phyloP scores from a whole-genome alignment of 139 green algal species.

The Astrephomene gubernaculifera region DNA sequence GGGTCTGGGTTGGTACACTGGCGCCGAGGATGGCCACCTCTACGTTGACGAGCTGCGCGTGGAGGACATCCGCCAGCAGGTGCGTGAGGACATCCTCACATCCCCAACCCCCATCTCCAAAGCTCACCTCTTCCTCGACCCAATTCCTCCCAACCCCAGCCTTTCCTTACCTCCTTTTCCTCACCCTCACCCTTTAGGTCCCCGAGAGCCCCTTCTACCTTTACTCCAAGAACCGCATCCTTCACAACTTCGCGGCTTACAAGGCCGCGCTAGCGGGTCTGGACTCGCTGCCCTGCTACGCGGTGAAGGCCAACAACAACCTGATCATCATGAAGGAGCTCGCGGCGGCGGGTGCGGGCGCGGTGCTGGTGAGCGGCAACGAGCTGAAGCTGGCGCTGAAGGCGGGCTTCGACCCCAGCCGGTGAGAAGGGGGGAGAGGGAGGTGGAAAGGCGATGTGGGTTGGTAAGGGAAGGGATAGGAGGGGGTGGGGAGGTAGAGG shows the following conservation, averaged over 20 bases:
- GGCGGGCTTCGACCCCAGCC: conserved; percentile 92
- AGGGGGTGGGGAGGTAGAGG: no score
- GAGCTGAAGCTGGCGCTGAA: conserved; percentile 90
- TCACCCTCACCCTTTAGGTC: conserved; percentile 47
- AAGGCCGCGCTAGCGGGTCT: conserved; percentile 87
- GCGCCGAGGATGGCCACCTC: conserved; percentile 89
- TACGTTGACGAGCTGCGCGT: conserved; percentile 92
- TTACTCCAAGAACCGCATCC: conserved; percentile 86
- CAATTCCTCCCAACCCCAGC: neutral
- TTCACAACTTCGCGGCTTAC: conserved; percentile 89
- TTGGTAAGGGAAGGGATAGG: no score
- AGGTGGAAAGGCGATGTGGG: no score
- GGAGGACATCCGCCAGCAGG: conserved; percentile 84
- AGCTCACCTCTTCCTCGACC: neutral
- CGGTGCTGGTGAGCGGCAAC: conserved; percentile 96
- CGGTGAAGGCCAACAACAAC: conserved; percentile 99
- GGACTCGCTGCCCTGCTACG: conserved; percentile 94
- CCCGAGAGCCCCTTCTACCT: conserved; percentile 92
- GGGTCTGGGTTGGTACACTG: conserved; percentile 84
- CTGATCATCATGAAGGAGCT: conserved; percentile 91
- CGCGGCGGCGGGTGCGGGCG: conserved; percentile 71
- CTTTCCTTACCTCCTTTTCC: neutral
- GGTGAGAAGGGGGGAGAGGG: conserved; percentile 52
- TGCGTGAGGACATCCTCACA: conserved; percentile 18
- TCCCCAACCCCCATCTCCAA: neutral